These are phyloP conservation scores for Aspergillus steynii DNA, from an alignment of 495 filamentous ascomycete genomes.

Conservation along the genomic window DNA sequence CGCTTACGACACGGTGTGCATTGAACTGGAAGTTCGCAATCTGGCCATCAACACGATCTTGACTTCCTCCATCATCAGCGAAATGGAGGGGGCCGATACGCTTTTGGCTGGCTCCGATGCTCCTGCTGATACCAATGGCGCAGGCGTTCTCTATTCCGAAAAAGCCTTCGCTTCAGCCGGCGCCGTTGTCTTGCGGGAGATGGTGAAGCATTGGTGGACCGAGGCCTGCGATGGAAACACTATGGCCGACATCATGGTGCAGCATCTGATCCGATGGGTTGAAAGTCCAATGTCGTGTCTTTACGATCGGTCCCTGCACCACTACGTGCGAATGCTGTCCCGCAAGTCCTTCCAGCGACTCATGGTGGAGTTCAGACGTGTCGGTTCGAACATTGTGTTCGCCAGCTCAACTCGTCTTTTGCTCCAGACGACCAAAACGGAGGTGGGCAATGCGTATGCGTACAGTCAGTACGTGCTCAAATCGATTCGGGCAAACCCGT, in stretches of 20 bases:
- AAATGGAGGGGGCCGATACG: slow-evolving; percentile 80
- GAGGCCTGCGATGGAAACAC: slow-evolving; percentile 87
- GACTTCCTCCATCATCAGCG: slow-evolving; percentile 95
- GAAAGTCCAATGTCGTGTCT: slow-evolving; percentile 88
- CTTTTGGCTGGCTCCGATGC: slow-evolving; percentile 64
- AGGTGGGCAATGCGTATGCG: slow-evolving; percentile 95
- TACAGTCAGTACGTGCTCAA: slow-evolving; percentile 97
- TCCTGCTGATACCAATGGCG: slow-evolving; percentile 55
- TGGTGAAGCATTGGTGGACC: slow-evolving; percentile 98
- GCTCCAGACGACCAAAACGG: slow-evolving; percentile 92
- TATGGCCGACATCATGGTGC: slow-evolving; percentile 98
- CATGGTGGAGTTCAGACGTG: slow-evolving; percentile 94
- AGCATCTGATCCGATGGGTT: slow-evolving; percentile 96
- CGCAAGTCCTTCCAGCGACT: slow-evolving; percentile 94
- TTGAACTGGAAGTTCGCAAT: slow-evolving; percentile 91
- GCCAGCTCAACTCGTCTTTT: slow-evolving; percentile 86
- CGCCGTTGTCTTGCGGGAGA: slow-evolving; percentile 85
- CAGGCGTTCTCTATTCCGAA: slow-evolving; percentile 78
- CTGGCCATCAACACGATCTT: slow-evolving; percentile 97
- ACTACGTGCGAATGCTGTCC: slow-evolving; percentile 98
- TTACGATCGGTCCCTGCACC: slow-evolving; percentile 93
- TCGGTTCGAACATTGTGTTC: slow-evolving; percentile 91
- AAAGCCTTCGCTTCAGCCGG: slow-evolving; percentile 92
- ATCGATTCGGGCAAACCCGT: slow-evolving; percentile 88
- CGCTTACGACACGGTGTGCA: slow-evolving; percentile 94